phyloP scores from a whole-genome alignment of 495 filamentous ascomycete genomes.

The Daldinia caldariorum region DNA sequence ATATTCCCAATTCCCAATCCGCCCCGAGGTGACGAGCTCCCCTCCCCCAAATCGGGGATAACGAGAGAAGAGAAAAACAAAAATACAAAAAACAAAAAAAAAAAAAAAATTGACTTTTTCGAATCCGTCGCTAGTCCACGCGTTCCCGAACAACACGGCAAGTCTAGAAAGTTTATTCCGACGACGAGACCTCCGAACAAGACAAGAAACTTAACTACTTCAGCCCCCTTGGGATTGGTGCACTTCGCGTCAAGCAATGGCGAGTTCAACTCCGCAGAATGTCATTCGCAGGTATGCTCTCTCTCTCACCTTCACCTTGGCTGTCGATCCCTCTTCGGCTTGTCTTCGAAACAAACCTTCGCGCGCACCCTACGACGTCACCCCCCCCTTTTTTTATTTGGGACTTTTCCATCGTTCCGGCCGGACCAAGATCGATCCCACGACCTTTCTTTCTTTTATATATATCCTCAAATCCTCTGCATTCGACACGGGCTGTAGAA shows the following conservation, averaged over 20 bases:
- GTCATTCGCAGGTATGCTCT: slow-evolving; percentile 54
- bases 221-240: slow-evolving; percentile 26
- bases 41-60: slow-evolving; percentile 24
- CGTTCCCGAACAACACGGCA: slow-evolving; percentile 20
- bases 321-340: slow-evolving; percentile 31
- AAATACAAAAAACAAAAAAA: no score
- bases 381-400: slow-evolving; percentile 3
- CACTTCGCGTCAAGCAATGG: slow-evolving; percentile 44
- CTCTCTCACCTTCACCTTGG: slow-evolving; percentile 20
- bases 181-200: slow-evolving; percentile 14
- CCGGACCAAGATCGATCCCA: slow-evolving; percentile 5
- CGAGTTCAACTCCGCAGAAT: slow-evolving; percentile 48
- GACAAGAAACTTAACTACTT: neutral
- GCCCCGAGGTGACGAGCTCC: slow-evolving; percentile 28
- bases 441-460: neutral
- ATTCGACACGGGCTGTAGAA: slow-evolving; percentile 1
- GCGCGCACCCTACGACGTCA: slow-evolving; percentile 30
- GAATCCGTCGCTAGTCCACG: slow-evolving; percentile 19
- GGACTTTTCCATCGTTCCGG: slow-evolving; percentile 18
- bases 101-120: slow-evolving; percentile 22
- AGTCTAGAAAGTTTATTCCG: slow-evolving; percentile 28
- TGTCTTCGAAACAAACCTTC: slow-evolving; percentile 13
- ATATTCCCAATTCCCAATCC: slow-evolving; percentile 11
- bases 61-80: neutral
- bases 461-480: neutral